Evolutionary conservation across 345 rosid genomes (phyloP), one percentile per base, ranked within the genome.

Genomic region (Laguncularia racemosa): DNA sequence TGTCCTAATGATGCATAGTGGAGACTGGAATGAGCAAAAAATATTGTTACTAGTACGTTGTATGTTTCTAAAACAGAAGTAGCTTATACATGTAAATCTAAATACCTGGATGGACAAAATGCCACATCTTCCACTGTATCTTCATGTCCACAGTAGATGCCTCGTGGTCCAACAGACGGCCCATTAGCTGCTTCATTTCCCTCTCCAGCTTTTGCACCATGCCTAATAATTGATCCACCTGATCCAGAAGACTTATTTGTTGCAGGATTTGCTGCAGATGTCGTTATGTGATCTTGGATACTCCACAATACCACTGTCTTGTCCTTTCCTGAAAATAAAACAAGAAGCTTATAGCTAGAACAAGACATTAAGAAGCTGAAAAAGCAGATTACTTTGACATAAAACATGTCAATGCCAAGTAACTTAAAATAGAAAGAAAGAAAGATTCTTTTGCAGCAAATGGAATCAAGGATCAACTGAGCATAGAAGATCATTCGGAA

Each of bases 51-150:
- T 33, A 7, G 40, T 33, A 33, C 1, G 10, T 3, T 33, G 11
- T 33, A 33, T 33, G 7, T 33, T 33, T 33, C 40, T 33, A 6
- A 33, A 33, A 33, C 40, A 33, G 11, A 33, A 6, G 7, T 1
- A 6, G 11, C 12, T 3, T 18, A 12, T 26, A 23, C 51, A 67
- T 11, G 20, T 58, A 19, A 44, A 48, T 59, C 57, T 56, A 66
- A 69, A 67, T 82, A 95, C 99, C 96, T 90, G 60, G 95, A 84
- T 3, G 97, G 99, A 72, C 89, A 84, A 76, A 95, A 95, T 16
- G 97, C 60, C 47, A 95, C 99, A 66, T 95, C 99, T 78, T 95
- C 99, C 64, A 95, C 97, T 1, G 97, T 95, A 68, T 95, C 99
- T 44, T 81, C 93, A 64, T 95, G 99, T 60, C 99, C 99, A 61